These are phyloP conservation scores for Closterium sp. DNA, from an alignment of 139 green algal species.

Conservation along the genomic window DNA sequence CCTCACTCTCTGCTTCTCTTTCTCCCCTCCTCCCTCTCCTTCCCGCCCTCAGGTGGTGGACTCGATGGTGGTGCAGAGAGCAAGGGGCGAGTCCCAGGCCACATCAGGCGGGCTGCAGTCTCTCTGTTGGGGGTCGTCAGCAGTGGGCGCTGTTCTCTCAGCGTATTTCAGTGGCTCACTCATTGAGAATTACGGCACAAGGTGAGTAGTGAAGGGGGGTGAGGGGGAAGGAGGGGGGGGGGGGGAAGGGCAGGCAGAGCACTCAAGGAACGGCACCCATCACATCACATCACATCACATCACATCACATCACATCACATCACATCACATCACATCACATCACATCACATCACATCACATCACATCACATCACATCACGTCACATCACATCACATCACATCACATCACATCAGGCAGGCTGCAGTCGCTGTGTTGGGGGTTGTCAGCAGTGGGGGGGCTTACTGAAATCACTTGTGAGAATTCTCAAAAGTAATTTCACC, in stretches of 20 bases:
- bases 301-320: too few relatives aligned
- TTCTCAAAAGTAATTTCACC: too few relatives aligned
- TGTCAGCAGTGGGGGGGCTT: conserved; percentile 54
- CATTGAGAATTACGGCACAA: conserved; percentile 63
- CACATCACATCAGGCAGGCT: conserved; percentile 67
- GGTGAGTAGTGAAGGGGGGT: conserved; percentile 2
- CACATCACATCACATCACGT: too few relatives aligned
- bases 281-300: too few relatives aligned
- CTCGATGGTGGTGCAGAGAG: conserved; percentile 88
- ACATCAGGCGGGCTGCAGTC: conserved; percentile 81
- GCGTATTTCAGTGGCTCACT: conserved; percentile 86
- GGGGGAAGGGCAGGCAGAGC: too few relatives aligned
- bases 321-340: conserved; percentile 7
- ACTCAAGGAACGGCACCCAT: too few relatives aligned
- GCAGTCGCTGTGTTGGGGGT: conserved; percentile 91
- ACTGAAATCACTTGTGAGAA: too few relatives aligned
- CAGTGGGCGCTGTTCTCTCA: conserved; percentile 75
- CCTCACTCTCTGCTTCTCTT: neutral
- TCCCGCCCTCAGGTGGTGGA: conserved; percentile 72
- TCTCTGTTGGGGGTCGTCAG: conserved; percentile 84
- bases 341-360: too few relatives aligned
- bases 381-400: too few relatives aligned
- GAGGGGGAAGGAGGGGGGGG: too few relatives aligned
- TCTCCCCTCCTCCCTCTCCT: too few relatives aligned
- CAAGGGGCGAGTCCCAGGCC: conserved; percentile 64